A percentile compares a stretch with the other conserved stretches of the same genome.
These are phyloP conservation scores for Corrigiola litoralis DNA, from an alignment of 179 eudicot genomes.

Conservation along the genomic window DNA sequence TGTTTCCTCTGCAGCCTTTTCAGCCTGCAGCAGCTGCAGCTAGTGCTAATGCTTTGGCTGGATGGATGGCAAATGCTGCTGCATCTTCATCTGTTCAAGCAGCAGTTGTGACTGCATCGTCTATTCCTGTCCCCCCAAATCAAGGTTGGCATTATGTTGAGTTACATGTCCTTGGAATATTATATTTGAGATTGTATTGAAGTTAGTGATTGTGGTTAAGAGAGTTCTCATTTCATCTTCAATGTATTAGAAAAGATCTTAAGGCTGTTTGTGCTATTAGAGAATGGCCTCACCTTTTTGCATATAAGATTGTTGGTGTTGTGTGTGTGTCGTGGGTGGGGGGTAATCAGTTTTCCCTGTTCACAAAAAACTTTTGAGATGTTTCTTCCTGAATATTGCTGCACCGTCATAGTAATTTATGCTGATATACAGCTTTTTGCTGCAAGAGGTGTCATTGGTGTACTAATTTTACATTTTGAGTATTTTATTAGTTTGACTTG, in stretches of 20 bases:
- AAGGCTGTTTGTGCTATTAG: not conserved
- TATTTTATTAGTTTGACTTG: not conserved
- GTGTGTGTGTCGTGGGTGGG: not conserved
- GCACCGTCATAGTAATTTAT: not conserved
- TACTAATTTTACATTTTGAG: not conserved
- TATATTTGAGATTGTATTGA: not conserved
- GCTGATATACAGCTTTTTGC: not conserved
- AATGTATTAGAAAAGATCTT: not conserved
- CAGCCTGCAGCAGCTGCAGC: constrained; percentile 74
- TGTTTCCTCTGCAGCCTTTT: constrained; percentile 56
- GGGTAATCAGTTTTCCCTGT: too few relatives aligned
- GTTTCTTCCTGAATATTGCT: not conserved
- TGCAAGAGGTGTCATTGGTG: not conserved
- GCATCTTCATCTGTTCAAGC: constrained; percentile 90
- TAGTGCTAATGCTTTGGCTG: constrained; percentile 86
- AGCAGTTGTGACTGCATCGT: constrained; percentile 82
- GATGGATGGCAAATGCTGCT: constrained; percentile 98
- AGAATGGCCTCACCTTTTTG: not conserved
- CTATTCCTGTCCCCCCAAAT: constrained; percentile 68
- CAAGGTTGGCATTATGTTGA: constrained; percentile 47
- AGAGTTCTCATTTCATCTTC: not conserved
- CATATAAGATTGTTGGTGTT: not conserved
- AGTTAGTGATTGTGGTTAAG: not conserved
- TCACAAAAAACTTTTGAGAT: too few relatives aligned
- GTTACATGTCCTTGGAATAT: not conserved